A percentile compares a stretch with the other conserved stretches of the same genome.
These are phyloP conservation scores for Xerocomellus dryophilus DNA, from an alignment of 768 basidiomycete species.

Conservation along the genomic window DNA sequence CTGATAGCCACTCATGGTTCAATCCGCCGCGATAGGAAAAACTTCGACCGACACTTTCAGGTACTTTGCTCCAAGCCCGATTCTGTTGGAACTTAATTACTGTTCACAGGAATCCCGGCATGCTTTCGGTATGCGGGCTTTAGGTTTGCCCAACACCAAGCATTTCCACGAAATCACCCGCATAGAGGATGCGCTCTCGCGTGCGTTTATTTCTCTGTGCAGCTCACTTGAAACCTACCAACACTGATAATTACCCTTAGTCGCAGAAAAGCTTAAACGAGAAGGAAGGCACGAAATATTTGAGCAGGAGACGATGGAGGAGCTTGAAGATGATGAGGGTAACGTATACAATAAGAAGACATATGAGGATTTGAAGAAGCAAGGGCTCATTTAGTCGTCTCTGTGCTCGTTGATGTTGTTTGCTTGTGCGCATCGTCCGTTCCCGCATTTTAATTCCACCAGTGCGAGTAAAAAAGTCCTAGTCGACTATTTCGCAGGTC, in stretches of 20 bases:
- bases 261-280: constrained; percentile 95
- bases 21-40: constrained; percentile 58
- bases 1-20: constrained; percentile 14
- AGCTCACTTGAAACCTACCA: not conserved
- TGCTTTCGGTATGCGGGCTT: constrained; percentile 96
- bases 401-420: not conserved
- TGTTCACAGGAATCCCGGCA: constrained; percentile 80
- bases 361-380: constrained; percentile 96
- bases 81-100: constrained; percentile 18
- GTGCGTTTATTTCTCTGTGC: constrained; percentile 48
- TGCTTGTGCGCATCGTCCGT: constrained; percentile 2
- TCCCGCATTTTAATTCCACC: not conserved
- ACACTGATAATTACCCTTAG: constrained; percentile 37
- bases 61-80: constrained; percentile 34
- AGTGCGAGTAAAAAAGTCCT: not conserved
- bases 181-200: constrained; percentile 91
- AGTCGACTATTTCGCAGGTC: constrained; percentile 9
- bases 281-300: constrained; percentile 95
- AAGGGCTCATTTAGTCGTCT: constrained; percentile 70
- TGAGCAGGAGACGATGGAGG: constrained; percentile 93
- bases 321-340: constrained; percentile 96
- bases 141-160: constrained; percentile 96
- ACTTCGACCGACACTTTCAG: constrained; percentile 95
- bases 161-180: constrained; percentile 99
- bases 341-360: constrained; percentile 98